Conservation (phyloP, 129 eudicot species). For the Helichrysum umbraculigerum region DNA sequence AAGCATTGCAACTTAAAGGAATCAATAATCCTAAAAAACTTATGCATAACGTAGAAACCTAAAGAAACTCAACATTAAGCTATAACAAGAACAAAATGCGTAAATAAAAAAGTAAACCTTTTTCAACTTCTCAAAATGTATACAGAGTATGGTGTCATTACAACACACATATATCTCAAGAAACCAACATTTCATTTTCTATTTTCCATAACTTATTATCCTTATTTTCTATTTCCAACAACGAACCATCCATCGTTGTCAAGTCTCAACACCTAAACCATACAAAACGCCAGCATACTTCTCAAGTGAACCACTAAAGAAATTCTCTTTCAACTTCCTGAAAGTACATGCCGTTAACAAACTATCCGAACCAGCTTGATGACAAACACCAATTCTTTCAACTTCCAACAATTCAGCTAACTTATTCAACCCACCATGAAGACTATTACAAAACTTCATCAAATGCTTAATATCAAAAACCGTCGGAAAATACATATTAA, state of each 20-base stretch:
- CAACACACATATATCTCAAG: constrained; percentile 3
- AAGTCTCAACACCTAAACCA: constrained; percentile 79
- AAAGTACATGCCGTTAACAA: constrained; percentile 76
- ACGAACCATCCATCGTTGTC: constrained; percentile 16
- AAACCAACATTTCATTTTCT: constrained; percentile 29
- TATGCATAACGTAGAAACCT: neutral
- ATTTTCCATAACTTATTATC: constrained; percentile 12
- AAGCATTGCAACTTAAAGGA: neutral
- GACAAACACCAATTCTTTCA: constrained; percentile 61
- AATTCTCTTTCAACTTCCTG: constrained; percentile 75
- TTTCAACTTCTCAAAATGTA: neutral
- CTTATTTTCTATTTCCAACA: constrained; percentile 8
- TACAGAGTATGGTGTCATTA: neutral
- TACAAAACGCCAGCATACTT: constrained; percentile 85
- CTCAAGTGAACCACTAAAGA: constrained; percentile 81
- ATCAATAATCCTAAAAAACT: neutral
- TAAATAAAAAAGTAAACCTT: neutral
- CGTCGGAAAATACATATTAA: constrained; percentile 64
- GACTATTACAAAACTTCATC: constrained; percentile 88
- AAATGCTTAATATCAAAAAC: constrained; percentile 75
- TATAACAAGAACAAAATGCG: neutral
- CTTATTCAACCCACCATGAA: constrained; percentile 92
- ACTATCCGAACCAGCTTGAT: constrained; percentile 94
- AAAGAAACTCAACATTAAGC: neutral
- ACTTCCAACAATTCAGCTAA: constrained; percentile 64